Conservation (phyloP, 2,329 filamentous ascomycete genomes). For the Colletotrichum tropicale region DNA sequence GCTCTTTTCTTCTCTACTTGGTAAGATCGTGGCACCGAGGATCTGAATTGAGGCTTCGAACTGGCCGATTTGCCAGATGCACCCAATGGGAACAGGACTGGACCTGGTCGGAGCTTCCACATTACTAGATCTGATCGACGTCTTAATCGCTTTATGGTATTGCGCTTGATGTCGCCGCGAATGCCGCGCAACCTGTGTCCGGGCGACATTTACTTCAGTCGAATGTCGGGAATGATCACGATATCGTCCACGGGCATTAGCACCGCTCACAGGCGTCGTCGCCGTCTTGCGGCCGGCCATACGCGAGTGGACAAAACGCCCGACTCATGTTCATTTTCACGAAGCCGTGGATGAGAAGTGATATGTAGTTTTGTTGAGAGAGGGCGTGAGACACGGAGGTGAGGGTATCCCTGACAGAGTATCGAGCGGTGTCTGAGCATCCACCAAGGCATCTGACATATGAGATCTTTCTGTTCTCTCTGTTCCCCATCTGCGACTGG, state of each 20-base stretch:
- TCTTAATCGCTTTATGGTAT: neutral
- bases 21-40: slow-evolving; percentile 11
- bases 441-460: slow-evolving; percentile 4
- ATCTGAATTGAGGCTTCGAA: slow-evolving; percentile 5
- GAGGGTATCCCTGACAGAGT: slow-evolving; percentile 7
- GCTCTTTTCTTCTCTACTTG: neutral
- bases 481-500: neutral
- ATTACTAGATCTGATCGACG: slow-evolving; percentile 2
- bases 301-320: neutral
- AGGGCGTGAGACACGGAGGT: neutral
- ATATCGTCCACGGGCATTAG: neutral
- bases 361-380: neutral
- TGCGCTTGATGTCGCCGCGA: neutral
- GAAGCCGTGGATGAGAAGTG: slow-evolving; percentile 8
- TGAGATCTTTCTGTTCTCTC: neutral
- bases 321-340: neutral
- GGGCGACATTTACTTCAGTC: neutral
- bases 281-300: neutral
- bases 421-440: slow-evolving; percentile 6
- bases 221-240: neutral
- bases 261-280: neutral
- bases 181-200: neutral
- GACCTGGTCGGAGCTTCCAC: neutral
- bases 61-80: neutral
- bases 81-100: neutral